Base-by-base conservation (phyloP, 2,329 filamentous ascomycete genomes). In the Arachnopeziza araneosa region DNA sequence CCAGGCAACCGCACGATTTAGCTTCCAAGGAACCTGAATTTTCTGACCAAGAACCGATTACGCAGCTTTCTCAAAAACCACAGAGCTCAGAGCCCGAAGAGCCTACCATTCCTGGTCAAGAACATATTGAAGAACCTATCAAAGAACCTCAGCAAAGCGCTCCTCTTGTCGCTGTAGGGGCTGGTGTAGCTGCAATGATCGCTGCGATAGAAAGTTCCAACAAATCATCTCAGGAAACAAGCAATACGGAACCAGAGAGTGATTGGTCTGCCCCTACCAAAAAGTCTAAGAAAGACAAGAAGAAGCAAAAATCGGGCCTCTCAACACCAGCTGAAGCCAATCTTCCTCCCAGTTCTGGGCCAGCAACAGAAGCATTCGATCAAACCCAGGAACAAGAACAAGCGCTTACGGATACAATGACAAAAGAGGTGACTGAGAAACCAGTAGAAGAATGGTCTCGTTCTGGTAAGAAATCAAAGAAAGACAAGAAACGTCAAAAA, bases 201-300 rank as follows among this genome's bases (percentile, higher is more conserved):
- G 36, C 36, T 44, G 36, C 10, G 6, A 19, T 44, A 19, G 36
- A 44, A 44, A 44, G 10, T 44, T 3, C 36, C 12, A 44, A 44
- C 5, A 44, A 44, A 7, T 12, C 36, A 44, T 44, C 36, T 44
- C 12, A 44, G 17, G 36, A 44, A 44, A 14, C 12, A 44, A 44
- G 36, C 36, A 44, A 44, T 44, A 44, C 36, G 12, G 36, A 44
- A 44, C 36, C 17, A 21, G 23, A 24, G 14, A 48, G 30, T 12
- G 23, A 55, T 22, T 17, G 36, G 21, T 8, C 19, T 49, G 24
- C 10, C 19, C 10, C 36, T 9, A 44, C 50, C 21, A 65, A 66
- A 52, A 65, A 63, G 58, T 55, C 60, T 14, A 64, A 60, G 52
- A 63, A 65, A 49, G 60, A 58, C 50, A 66, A 62, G 57, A 60